These are phyloP conservation scores for Cardamine resedifolia DNA, from an alignment of 345 rosid species.

Conservation along the genomic window DNA sequence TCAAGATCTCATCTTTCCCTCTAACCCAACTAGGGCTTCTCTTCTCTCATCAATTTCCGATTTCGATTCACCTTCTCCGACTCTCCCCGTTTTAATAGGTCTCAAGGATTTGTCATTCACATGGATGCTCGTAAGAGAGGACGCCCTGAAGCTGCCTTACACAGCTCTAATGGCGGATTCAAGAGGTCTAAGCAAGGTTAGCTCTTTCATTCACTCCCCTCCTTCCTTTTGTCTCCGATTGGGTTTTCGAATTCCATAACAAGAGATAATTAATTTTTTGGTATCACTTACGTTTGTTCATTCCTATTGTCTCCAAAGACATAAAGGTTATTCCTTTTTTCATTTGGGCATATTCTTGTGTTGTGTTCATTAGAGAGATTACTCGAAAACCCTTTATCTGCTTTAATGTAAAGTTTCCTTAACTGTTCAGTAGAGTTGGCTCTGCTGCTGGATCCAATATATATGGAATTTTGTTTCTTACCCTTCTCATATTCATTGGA, in stretches of 20 bases:
- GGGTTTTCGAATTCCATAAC: not conserved
- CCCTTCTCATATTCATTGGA: not conserved
- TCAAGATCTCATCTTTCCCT: not conserved
- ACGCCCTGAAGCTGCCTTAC: constrained; percentile 44
- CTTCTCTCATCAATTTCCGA: not conserved
- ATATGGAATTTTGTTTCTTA: not conserved
- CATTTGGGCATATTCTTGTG: not conserved
- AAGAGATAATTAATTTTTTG: constrained; percentile 36
- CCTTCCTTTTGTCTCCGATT: not conserved
- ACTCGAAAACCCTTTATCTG: not conserved
- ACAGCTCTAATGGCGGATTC: constrained; percentile 57
- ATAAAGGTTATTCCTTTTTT: not conserved
- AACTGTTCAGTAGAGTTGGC: not conserved
- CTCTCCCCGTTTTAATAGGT: not conserved
- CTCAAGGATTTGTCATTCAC: not conserved
- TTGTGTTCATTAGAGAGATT: not conserved
- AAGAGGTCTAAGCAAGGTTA: constrained; percentile 62
- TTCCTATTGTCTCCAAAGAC: not conserved
- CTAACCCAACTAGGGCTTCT: not conserved
- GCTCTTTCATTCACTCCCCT: constrained; percentile 2
- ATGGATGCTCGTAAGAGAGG: constrained; percentile 77
- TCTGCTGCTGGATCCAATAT: not conserved
- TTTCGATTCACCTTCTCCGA: not conserved
- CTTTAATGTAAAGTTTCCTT: not conserved
- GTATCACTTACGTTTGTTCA: not conserved